phyloP scores from a whole-genome alignment of 2,329 filamentous ascomycete genomes.

The Fusarium sambucinum region DNA sequence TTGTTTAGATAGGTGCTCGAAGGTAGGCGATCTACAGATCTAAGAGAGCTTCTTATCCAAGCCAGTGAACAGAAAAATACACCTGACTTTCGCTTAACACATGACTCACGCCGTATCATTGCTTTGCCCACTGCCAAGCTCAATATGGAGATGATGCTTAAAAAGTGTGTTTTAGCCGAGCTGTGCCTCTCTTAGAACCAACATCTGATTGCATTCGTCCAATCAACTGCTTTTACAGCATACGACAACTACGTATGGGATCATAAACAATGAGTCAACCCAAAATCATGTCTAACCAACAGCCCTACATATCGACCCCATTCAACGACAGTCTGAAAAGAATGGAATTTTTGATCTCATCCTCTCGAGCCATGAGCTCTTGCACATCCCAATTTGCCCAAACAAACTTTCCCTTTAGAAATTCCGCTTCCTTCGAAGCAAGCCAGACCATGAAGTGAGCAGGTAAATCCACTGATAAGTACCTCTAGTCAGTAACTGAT shows the following conservation, averaged over 20 bases:
- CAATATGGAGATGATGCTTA: background rate
- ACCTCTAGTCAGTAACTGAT: background rate
- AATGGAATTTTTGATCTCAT: background rate
- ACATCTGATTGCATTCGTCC: background rate
- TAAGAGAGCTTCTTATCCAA: background rate
- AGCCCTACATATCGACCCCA: background rate
- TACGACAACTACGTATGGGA: background rate
- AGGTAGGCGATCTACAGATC: background rate
- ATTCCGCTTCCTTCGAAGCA: background rate
- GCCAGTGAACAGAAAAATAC: background rate
- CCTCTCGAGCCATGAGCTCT: background rate
- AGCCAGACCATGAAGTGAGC: slow-evolving; percentile 30
- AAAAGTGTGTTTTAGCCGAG: background rate
- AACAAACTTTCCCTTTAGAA: slow-evolving; percentile 4
- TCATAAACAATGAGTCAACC: background rate
- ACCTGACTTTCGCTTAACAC: no score
- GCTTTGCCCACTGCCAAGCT: background rate
- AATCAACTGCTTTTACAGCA: background rate
- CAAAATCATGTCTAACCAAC: no score
- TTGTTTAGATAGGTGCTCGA: background rate
- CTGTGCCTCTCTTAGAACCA: background rate
- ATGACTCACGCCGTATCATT: background rate
- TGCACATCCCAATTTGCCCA: slow-evolving; percentile 4
- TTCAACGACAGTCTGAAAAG: background rate
- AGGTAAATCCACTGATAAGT: slow-evolving; percentile 2